phyloP scores from a whole-genome alignment of 768 basidiomycete genomes.

The Tylopilus subfusipes region DNA sequence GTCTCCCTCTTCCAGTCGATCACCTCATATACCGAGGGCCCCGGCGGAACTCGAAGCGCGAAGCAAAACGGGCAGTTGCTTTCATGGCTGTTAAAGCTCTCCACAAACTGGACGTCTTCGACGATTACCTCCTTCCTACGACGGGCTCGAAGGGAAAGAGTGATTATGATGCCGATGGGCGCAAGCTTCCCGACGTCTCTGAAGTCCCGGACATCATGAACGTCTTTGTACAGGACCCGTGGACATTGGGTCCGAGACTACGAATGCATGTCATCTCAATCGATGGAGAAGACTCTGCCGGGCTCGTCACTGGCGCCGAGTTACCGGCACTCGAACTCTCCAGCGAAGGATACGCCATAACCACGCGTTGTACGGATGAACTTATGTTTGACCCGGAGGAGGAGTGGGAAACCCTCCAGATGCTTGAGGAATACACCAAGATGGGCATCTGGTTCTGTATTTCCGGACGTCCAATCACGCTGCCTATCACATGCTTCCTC shows the following conservation, averaged over 20 bases:
- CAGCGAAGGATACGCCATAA: conserved; percentile 29
- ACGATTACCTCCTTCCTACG: conserved; percentile 78
- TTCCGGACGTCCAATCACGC: conserved; percentile 52
- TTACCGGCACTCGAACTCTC: conserved; percentile 48
- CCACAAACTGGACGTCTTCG: conserved; percentile 68
- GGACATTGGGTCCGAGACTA: conserved; percentile 51
- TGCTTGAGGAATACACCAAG: conserved; percentile 66
- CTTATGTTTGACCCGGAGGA: conserved; percentile 46
- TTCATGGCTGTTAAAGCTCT: conserved; percentile 74
- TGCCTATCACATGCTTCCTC: conserved; percentile 57
- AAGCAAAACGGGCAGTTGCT: conserved; percentile 80
- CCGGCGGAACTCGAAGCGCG: conserved; percentile 60
- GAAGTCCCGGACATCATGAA: conserved; percentile 52
- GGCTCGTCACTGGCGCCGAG: conserved; percentile 62
- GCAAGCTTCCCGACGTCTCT: conserved; percentile 39
- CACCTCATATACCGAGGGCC: conserved; percentile 61
- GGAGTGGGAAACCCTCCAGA: conserved; percentile 42
- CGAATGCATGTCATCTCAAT: conserved; percentile 64
- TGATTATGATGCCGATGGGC: conserved; percentile 53
- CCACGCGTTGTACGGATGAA: conserved; percentile 47
- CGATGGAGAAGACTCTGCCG: conserved; percentile 49
- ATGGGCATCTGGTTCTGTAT: conserved; percentile 59
- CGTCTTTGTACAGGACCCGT: conserved; percentile 64
- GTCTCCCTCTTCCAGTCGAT: conserved; percentile 54
- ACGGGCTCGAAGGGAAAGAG: conserved; percentile 47